Conservation (phyloP, 192 early-diverging fungal species). For the Oehlia diaphana region DNA sequence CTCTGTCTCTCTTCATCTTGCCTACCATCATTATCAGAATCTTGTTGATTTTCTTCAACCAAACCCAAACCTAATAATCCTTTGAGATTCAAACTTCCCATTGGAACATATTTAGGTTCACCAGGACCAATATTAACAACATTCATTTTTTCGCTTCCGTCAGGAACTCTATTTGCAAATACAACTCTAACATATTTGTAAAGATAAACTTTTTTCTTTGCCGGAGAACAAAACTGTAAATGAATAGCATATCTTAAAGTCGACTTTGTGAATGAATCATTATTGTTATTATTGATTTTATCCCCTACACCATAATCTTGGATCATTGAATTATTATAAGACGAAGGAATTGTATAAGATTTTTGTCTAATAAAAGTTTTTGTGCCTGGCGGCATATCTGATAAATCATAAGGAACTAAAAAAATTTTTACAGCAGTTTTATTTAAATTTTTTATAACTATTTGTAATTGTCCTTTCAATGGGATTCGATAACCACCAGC, state of each 20-base stretch:
- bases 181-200: conserved; percentile 70
- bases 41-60: too few species aligned
- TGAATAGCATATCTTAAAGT: conserved; percentile 75
- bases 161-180: conserved; percentile 65
- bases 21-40: too few species aligned
- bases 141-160: conserved; percentile 63
- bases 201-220: conserved; percentile 60
- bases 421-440: conserved; percentile 79
- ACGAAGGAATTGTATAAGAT: conserved; percentile 52
- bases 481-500: conserved; percentile 69
- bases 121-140: conserved; percentile 64
- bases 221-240: conserved; percentile 64
- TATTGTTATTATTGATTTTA: conserved; percentile 26
- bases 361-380: conserved; percentile 85
- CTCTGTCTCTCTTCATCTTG: too few species aligned
- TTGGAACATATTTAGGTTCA: conserved; percentile 12
- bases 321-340: too few species aligned
- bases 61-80: not conserved
- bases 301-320: not conserved
- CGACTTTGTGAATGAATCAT: conserved; percentile 33
- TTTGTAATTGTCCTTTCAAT: conserved; percentile 70
- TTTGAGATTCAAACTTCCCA: not conserved
- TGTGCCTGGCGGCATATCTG: conserved; percentile 66
- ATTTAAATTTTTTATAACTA: conserved; percentile 79
- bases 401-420: conserved; percentile 76